A percentile compares a stretch with the other conserved stretches of the same genome.
Evolutionary conservation across 2,329 filamentous ascomycete species (phyloP).

Genomic region (Coniochaeta sp.): DNA sequence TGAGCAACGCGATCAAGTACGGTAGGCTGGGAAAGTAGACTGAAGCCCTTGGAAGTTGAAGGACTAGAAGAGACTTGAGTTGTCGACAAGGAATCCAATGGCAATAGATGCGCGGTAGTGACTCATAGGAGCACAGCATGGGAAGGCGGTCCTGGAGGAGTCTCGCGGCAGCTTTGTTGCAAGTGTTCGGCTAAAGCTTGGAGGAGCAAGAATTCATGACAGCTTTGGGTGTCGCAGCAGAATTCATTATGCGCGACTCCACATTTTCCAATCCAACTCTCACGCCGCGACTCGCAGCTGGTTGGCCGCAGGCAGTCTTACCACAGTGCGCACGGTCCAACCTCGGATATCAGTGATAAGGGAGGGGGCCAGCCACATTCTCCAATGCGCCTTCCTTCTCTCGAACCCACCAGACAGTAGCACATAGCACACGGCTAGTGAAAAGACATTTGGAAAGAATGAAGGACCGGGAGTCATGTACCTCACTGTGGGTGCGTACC

Average conservation of each 20-base stretch:
- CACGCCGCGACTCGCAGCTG: neutral
- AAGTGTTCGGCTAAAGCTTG: neutral
- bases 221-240: neutral
- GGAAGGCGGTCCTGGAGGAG: neutral
- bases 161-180: neutral
- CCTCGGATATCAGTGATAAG: too few relatives aligned
- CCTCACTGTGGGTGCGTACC: too few relatives aligned
- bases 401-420: too few relatives aligned
- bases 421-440: neutral
- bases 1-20: neutral
- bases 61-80: neutral
- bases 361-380: too few relatives aligned
- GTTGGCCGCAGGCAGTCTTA: neutral
- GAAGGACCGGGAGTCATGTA: neutral
- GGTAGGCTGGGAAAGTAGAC: neutral
- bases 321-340: too few relatives aligned
- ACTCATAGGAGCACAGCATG: neutral
- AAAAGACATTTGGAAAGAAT: neutral
- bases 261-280: too few relatives aligned
- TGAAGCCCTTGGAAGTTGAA: neutral
- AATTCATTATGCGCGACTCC: neutral
- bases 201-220: neutral
- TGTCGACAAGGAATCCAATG: neutral
- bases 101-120: neutral
- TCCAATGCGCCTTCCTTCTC: too few relatives aligned